Conservation (phyloP, 116 monocot species). For the Papilionanthe hybrid region DNA sequence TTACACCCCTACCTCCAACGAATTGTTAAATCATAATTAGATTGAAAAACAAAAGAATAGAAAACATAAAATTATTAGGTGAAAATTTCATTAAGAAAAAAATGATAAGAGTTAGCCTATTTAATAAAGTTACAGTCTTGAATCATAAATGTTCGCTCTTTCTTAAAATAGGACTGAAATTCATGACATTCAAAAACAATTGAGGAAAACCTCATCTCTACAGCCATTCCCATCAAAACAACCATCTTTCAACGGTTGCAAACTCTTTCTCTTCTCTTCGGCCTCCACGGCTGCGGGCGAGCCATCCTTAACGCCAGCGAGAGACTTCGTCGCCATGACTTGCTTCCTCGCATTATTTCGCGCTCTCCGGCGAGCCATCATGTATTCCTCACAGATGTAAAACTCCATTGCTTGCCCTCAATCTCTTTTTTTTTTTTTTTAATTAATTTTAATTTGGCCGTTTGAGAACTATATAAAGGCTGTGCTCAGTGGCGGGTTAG, state of each 20-base stretch:
- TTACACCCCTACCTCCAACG: too few relatives aligned
- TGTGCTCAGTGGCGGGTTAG: neutral
- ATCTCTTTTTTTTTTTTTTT: neutral
- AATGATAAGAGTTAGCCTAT: too few relatives aligned
- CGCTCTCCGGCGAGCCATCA: conserved; percentile 5
- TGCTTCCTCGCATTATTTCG: neutral
- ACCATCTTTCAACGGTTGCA: neutral
- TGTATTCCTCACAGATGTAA: conserved; percentile 8
- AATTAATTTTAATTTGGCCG: neutral
- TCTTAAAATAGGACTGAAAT: too few relatives aligned
- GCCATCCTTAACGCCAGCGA: neutral
- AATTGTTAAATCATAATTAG: too few relatives aligned
- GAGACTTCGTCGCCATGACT: neutral
- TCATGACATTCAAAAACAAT: neutral
- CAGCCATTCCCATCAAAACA: neutral
- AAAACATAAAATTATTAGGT: too few relatives aligned
- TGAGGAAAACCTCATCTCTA: neutral
- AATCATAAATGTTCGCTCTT: too few relatives aligned
- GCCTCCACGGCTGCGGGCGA: neutral
- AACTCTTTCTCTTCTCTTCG: neutral
- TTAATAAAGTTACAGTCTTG: too few relatives aligned
- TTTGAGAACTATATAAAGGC: neutral
- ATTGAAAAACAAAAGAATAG: too few relatives aligned
- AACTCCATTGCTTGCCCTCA: neutral
- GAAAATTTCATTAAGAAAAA: too few relatives aligned